Percentiles rank a stretch among this genome's conserved stretches.
Evolutionary conservation across 1,284 basidiomycete species (phyloP).

Genomic region (Inonotus obliquus): DNA sequence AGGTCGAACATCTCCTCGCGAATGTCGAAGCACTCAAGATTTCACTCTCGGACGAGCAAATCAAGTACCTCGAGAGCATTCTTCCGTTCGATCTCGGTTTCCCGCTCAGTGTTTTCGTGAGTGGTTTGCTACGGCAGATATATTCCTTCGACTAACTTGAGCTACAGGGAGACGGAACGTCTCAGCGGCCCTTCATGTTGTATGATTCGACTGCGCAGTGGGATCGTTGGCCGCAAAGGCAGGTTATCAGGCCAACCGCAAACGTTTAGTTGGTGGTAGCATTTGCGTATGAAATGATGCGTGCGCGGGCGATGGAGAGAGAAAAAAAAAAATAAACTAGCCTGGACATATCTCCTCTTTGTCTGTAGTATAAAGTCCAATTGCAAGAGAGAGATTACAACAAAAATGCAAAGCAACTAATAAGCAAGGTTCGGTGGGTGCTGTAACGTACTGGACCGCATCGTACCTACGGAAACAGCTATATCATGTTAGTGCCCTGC

Average conservation of each 20-base stretch:
- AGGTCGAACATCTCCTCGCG: constrained; percentile 25
- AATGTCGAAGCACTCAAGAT: constrained; percentile 26
- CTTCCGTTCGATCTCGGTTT: constrained; percentile 42
- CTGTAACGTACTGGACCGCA: too few relatives aligned
- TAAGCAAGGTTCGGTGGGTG: too few relatives aligned
- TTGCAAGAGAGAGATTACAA: too few relatives aligned
- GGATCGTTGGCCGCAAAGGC: constrained; percentile 1
- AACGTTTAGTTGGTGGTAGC: too few relatives aligned
- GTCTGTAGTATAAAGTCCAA: too few relatives aligned
- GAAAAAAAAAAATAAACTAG: too few relatives aligned
- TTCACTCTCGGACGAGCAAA: constrained; percentile 24
- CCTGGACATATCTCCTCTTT: too few relatives aligned
- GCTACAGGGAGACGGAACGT: not conserved
- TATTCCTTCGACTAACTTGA: not conserved
- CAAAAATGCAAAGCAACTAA: too few relatives aligned
- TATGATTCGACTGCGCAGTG: not conserved
- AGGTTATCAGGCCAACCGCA: not conserved
- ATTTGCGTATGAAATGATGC: too few relatives aligned
- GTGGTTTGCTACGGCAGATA: constrained; percentile 24
- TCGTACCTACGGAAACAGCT: too few relatives aligned
- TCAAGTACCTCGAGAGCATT: constrained; percentile 23
- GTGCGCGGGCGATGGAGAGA: too few relatives aligned
- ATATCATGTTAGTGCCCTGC: too few relatives aligned
- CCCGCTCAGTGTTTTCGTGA: constrained; percentile 35
- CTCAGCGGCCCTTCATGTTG: not conserved